A percentile compares a stretch with the other conserved stretches of the same genome.
Conservation (phyloP, 139 green algal genomes). For the Microglena sp. region DNA sequence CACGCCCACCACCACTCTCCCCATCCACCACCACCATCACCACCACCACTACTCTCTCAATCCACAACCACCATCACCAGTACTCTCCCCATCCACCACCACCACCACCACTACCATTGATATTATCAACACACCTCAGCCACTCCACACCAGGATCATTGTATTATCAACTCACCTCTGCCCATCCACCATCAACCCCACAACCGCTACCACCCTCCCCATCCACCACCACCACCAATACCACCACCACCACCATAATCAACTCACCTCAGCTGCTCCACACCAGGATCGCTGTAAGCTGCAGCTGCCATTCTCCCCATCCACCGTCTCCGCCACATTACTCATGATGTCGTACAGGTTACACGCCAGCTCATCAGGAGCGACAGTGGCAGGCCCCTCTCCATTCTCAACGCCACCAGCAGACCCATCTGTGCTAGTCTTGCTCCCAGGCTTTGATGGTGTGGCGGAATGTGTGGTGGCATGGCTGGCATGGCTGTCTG, state of each 20-base stretch:
- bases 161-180: not conserved
- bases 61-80: too few species aligned
- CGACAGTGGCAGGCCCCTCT: not conserved
- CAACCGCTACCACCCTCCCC: too few species aligned
- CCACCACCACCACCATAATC: not conserved
- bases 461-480: not conserved
- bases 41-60: too few species aligned
- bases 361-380: constrained; percentile 17
- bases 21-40: constrained; percentile 4
- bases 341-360: constrained; percentile 33
- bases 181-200: constrained; percentile 4
- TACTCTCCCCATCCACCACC: too few species aligned
- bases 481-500: not conserved
- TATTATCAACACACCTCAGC: not conserved
- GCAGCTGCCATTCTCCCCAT: not conserved
- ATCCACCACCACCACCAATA: too few species aligned
- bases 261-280: not conserved
- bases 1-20: constrained; percentile 8
- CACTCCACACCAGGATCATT: constrained; percentile 9
- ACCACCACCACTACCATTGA: not conserved
- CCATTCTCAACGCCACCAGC: not conserved
- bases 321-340: constrained; percentile 4
- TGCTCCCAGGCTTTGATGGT: too few species aligned
- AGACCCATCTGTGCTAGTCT: too few species aligned
- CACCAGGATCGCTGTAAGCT: constrained; percentile 8